phyloP scores from a whole-genome alignment of 306 rosid species.

The Cyamopsis tetragonoloba region DNA sequence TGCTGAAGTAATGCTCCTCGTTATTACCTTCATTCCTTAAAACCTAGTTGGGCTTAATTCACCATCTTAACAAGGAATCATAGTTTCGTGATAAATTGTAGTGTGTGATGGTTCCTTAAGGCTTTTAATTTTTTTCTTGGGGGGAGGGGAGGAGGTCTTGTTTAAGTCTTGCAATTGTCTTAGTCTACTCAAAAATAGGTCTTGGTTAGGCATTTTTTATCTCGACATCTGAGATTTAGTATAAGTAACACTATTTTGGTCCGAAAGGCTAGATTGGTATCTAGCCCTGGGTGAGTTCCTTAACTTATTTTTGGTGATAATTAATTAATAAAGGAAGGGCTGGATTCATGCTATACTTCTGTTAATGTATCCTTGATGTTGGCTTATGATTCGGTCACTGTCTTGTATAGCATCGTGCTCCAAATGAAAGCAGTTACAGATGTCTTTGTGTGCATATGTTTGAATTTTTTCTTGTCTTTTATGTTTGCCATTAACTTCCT shows the following conservation, averaged over 20 bases:
- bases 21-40: background rate
- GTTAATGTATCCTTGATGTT: background rate
- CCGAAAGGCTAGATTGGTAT: background rate
- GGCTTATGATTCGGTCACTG: background rate
- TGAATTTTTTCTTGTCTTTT: background rate
- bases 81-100: background rate
- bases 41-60: background rate
- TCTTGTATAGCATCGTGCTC: background rate
- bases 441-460: background rate
- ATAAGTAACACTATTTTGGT: background rate
- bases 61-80: background rate
- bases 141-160: too few relatives aligned
- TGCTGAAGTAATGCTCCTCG: conserved; percentile 40
- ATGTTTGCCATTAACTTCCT: conserved; percentile 5
- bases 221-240: background rate
- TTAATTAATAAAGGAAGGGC: background rate
- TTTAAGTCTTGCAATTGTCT: background rate
- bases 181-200: background rate
- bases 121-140: too few relatives aligned
- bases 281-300: background rate
- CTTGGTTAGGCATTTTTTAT: background rate
- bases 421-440: background rate
- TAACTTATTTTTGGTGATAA: background rate
- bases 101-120: background rate
- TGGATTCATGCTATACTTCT: background rate